Conservation (phyloP, 2,329 filamentous ascomycete species). For the Aspergillus pseudonomiae region DNA sequence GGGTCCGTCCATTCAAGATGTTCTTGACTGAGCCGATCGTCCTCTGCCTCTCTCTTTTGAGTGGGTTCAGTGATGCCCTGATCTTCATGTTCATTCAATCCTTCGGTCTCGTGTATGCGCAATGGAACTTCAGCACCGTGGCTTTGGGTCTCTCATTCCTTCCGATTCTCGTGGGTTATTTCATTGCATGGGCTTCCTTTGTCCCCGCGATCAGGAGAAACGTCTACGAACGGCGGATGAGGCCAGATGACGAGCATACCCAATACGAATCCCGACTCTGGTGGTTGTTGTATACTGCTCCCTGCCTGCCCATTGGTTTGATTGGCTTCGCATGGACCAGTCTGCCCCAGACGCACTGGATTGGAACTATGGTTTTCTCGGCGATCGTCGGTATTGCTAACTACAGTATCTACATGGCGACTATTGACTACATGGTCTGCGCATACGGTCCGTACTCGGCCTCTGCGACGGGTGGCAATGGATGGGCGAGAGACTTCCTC, state of each 20-base stretch:
- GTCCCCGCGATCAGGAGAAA: conserved; percentile 59
- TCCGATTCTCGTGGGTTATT: conserved; percentile 60
- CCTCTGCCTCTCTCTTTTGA: conserved; percentile 61
- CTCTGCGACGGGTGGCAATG: conserved; percentile 69
- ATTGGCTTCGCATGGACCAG: conserved; percentile 66
- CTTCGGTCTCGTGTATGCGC: conserved; percentile 60
- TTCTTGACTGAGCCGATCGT: conserved; percentile 69
- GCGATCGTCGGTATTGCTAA: conserved; percentile 66
- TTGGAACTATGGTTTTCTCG: conserved; percentile 63
- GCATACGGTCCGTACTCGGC: conserved; percentile 69
- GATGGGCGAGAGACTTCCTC: conserved; percentile 66
- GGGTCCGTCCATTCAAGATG: conserved; percentile 65
- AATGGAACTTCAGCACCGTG: conserved; percentile 60
- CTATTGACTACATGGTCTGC: conserved; percentile 69
- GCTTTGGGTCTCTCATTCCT: conserved; percentile 58
- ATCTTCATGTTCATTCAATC: conserved; percentile 70
- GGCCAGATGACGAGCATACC: conserved; percentile 55
- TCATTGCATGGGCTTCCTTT: conserved; percentile 62
- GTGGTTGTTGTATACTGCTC: conserved; percentile 63
- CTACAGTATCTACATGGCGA: conserved; percentile 65
- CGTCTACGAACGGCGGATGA: conserved; percentile 47
- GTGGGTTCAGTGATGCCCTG: conserved; percentile 66
- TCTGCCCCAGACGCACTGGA: conserved; percentile 61
- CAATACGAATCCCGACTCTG: conserved; percentile 68
- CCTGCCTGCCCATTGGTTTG: conserved; percentile 62